Evolutionary conservation across 352 stramenopile genomes (phyloP).

Genomic region (Phytophthora cajani): DNA sequence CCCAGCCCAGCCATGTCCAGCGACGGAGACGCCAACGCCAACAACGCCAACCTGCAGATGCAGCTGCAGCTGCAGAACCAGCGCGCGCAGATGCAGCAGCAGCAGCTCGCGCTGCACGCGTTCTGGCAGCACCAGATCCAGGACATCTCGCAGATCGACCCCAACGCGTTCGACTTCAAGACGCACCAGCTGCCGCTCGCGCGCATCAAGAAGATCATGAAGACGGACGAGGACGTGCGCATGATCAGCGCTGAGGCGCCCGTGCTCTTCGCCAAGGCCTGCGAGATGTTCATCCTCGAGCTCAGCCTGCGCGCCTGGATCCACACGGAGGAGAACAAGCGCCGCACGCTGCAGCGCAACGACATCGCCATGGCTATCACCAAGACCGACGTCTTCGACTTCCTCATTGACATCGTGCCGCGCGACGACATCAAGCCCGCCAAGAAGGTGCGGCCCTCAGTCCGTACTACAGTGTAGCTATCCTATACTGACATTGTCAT

Average conservation of each 20-base stretch:
- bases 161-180: conserved; percentile 88
- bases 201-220: conserved; percentile 97
- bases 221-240: conserved; percentile 93
- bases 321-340: conserved; percentile 93
- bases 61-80: conserved; percentile 89
- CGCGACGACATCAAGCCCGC: conserved; percentile 87
- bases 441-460: conserved; percentile 66
- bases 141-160: conserved; percentile 89
- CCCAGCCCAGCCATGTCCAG: conserved; percentile 50
- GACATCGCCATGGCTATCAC: conserved; percentile 92
- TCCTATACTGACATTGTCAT: conserved; percentile 8
- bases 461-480: background rate
- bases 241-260: conserved; percentile 95
- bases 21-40: conserved; percentile 48
- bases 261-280: conserved; percentile 94
- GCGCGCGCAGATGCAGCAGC: conserved; percentile 88
- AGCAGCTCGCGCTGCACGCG: conserved; percentile 83
- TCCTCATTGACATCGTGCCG: conserved; percentile 93
- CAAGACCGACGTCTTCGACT: conserved; percentile 93
- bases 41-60: conserved; percentile 78
- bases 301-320: conserved; percentile 90
- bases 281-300: conserved; percentile 95
- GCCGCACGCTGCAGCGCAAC: conserved; percentile 91
- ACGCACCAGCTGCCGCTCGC: conserved; percentile 92
- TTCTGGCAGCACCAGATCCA: conserved; percentile 92